Conservation (phyloP, 2,329 filamentous ascomycete species). For the Colletotrichum somersetense region DNA sequence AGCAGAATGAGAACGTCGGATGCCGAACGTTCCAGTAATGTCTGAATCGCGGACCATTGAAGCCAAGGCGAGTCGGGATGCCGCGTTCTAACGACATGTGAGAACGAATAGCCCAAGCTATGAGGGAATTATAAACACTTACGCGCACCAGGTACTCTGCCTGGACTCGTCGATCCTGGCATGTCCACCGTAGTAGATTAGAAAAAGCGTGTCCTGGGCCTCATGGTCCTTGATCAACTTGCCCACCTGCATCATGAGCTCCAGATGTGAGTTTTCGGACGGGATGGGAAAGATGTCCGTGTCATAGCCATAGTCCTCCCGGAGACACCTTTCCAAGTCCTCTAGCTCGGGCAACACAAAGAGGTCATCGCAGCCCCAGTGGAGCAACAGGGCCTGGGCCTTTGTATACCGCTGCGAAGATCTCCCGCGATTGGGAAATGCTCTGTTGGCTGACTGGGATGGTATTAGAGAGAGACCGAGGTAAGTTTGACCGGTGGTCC, state of each 20-base stretch:
- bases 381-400: conserved; percentile 66
- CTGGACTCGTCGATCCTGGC: conserved; percentile 70
- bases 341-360: conserved; percentile 71
- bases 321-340: conserved; percentile 66
- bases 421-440: conserved; percentile 68
- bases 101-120: neutral
- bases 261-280: conserved; percentile 68
- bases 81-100: conserved; percentile 56
- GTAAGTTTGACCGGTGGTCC: neutral
- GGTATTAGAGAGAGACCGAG: neutral
- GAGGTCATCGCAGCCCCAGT: conserved; percentile 70
- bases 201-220: conserved; percentile 66
- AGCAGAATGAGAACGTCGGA: conserved; percentile 70
- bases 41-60: conserved; percentile 73
- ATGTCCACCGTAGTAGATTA: conserved; percentile 72
- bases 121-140: conserved; percentile 48
- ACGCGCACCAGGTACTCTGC: conserved; percentile 72
- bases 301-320: conserved; percentile 67
- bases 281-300: conserved; percentile 71
- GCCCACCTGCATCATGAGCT: conserved; percentile 68
- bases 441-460: conserved; percentile 65
- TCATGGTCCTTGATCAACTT: conserved; percentile 70
- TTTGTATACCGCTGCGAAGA: conserved; percentile 67
- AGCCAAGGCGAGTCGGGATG: conserved; percentile 66
- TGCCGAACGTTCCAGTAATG: conserved; percentile 66